Conservation (phyloP, 768 basidiomycete genomes). For the Tylopilus felleus region DNA sequence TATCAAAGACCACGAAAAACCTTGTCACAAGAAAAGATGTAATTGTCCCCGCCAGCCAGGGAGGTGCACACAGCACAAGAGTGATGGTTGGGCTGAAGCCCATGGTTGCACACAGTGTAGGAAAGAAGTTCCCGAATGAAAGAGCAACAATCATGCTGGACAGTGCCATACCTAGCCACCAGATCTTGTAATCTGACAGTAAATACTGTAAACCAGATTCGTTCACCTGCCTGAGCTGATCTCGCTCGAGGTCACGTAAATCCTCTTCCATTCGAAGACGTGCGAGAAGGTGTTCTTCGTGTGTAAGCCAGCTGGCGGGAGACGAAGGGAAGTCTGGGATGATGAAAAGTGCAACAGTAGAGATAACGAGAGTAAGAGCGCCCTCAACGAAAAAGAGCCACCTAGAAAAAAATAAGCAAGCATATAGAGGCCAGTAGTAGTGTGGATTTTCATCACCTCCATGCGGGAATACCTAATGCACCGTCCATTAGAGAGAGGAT, state of each 20-base stretch:
- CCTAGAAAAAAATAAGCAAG: constrained; percentile 29
- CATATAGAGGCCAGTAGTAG: neutral
- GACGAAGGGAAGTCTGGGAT: constrained; percentile 72
- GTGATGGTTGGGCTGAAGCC: constrained; percentile 60
- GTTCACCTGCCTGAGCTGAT: constrained; percentile 36
- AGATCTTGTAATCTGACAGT: constrained; percentile 73
- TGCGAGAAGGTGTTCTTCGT: constrained; percentile 52
- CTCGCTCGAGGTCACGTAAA: constrained; percentile 47
- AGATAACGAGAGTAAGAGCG: constrained; percentile 49
- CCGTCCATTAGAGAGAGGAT: constrained; percentile 15
- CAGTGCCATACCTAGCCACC: constrained; percentile 68
- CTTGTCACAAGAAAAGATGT: constrained; percentile 53
- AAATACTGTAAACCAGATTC: constrained; percentile 52
- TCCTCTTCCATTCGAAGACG: constrained; percentile 60
- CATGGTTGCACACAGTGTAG: constrained; percentile 69
- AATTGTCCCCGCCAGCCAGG: constrained; percentile 60
- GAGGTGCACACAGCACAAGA: constrained; percentile 72
- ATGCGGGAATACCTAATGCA: constrained; percentile 60
- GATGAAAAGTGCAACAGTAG: constrained; percentile 51
- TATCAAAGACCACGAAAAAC: constrained; percentile 27
- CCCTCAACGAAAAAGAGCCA: constrained; percentile 75
- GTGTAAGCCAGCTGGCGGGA: constrained; percentile 56
- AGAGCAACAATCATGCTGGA: constrained; percentile 53
- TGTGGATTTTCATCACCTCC: constrained; percentile 49
- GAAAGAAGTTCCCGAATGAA: constrained; percentile 78